phyloP scores from a whole-genome alignment of 2,329 filamentous ascomycete species.

The Fonsecaea pedrosoi region DNA sequence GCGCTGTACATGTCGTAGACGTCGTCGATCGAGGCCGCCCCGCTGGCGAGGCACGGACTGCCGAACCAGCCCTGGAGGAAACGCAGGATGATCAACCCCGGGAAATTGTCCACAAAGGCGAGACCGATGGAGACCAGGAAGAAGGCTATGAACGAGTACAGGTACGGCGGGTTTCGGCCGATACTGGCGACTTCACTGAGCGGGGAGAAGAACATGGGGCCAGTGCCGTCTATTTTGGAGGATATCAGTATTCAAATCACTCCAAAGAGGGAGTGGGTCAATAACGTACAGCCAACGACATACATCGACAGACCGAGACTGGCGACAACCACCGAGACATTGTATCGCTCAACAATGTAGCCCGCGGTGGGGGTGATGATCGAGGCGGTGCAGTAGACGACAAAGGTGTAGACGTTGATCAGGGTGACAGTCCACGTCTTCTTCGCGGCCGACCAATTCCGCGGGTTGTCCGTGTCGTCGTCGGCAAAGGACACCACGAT shows the following conservation, averaged over 20 bases:
- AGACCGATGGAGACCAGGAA: slow-evolving; percentile 71
- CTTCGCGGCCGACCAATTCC: slow-evolving; percentile 49
- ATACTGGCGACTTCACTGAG: slow-evolving; percentile 70
- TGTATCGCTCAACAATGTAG: slow-evolving; percentile 40
- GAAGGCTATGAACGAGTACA: slow-evolving; percentile 71
- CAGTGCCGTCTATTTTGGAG: slow-evolving; percentile 55
- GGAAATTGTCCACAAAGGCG: slow-evolving; percentile 66
- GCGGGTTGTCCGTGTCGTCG: slow-evolving; percentile 55
- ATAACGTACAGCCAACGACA: slow-evolving; percentile 40
- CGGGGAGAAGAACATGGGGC: slow-evolving; percentile 69
- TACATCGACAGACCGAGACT: slow-evolving; percentile 46
- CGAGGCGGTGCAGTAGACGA: slow-evolving; percentile 47
- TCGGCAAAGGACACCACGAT: slow-evolving; percentile 48
- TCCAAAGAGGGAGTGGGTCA: background rate
- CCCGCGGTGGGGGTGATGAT: slow-evolving; percentile 44
- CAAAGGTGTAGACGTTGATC: slow-evolving; percentile 49
- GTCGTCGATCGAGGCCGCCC: slow-evolving; percentile 55
- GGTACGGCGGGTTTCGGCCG: slow-evolving; percentile 72
- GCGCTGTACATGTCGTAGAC: slow-evolving; percentile 61
- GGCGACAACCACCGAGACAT: slow-evolving; percentile 41
- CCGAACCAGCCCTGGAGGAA: slow-evolving; percentile 72
- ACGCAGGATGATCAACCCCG: slow-evolving; percentile 67
- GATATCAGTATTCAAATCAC: background rate
- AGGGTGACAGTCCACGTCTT: slow-evolving; percentile 51
- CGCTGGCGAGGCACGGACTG: slow-evolving; percentile 67